These are phyloP conservation scores for Xylaria telfairii DNA, from an alignment of 495 filamentous ascomycete genomes.

Conservation along the genomic window DNA sequence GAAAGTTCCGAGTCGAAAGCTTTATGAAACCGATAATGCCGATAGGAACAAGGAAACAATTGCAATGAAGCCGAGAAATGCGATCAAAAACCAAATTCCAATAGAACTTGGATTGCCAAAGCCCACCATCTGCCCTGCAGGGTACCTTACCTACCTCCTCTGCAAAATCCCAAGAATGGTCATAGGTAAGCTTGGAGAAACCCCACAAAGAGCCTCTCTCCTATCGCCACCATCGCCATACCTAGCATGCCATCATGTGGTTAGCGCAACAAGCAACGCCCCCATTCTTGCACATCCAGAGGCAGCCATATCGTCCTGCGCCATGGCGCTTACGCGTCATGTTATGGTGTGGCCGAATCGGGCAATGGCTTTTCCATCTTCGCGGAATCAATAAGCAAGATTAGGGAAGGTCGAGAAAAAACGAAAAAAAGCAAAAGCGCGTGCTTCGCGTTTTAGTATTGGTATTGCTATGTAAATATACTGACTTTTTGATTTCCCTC, in stretches of 20 bases:
- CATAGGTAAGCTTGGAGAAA: not conserved
- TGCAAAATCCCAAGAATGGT: not conserved
- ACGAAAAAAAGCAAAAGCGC: not conserved
- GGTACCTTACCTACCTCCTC: no score
- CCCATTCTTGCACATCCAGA: conserved; percentile 4
- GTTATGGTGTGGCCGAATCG: not conserved
- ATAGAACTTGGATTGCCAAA: not conserved
- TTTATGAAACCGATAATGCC: not conserved
- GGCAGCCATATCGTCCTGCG: not conserved
- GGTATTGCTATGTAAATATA: not conserved
- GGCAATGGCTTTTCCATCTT: not conserved
- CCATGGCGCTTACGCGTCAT: conserved; percentile 9
- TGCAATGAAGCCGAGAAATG: not conserved
- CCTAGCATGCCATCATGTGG: not conserved
- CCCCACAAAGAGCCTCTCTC: conserved; percentile 5
- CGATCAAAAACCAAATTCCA: not conserved
- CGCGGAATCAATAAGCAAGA: not conserved
- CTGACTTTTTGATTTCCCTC: not conserved
- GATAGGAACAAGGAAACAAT: not conserved
- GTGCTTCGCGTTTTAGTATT: conserved; percentile 1
- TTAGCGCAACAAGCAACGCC: conserved; percentile 1
- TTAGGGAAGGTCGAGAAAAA: not conserved
- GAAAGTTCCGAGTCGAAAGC: not conserved
- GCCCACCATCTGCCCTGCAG: not conserved
- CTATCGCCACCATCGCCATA: conserved; percentile 3